Evolutionary conservation across 2,329 filamentous ascomycete species (phyloP).

Genomic region (Akanthomyces muscarius): DNA sequence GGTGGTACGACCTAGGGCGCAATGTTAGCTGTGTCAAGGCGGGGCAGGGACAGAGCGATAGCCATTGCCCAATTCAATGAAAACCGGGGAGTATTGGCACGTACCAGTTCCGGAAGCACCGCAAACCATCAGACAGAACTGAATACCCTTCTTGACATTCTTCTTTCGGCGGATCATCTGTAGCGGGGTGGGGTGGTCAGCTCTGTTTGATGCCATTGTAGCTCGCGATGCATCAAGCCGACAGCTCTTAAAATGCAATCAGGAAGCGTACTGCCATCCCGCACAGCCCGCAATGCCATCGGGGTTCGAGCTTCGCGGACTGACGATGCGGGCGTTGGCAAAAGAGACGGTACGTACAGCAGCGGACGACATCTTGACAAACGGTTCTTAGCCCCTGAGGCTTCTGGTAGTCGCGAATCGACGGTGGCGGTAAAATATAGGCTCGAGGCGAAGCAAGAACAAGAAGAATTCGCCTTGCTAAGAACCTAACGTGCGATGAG

Average conservation of each 20-base stretch:
- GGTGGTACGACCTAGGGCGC: constrained; percentile 76
- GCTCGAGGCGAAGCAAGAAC: background rate
- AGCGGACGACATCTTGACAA: constrained; percentile 23
- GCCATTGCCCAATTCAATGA: background rate
- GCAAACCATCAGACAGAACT: constrained; percentile 99
- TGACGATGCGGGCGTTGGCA: background rate
- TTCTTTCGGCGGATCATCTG: constrained; percentile 99
- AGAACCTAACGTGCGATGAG: background rate
- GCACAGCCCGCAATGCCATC: background rate
- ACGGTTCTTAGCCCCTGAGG: constrained; percentile 16
- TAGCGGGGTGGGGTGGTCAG: constrained; percentile 29
- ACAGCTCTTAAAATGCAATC: background rate
- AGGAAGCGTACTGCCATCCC: background rate
- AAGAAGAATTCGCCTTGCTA: background rate
- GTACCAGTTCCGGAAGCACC: constrained; percentile 97
- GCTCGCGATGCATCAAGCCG: background rate
- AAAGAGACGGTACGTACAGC: constrained; percentile 21
- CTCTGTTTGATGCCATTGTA: constrained; percentile 1
- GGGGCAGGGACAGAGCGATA: background rate
- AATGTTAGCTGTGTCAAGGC: background rate
- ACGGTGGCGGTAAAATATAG: constrained; percentile 8
- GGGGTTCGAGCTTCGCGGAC: background rate
- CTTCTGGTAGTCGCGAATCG: constrained; percentile 13
- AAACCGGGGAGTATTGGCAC: constrained; percentile 28
- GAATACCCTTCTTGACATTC: constrained; percentile 99